Base-by-base conservation (phyloP, 2,329 filamentous ascomycete species). In the Aureobasidium leucospermi region DNA sequence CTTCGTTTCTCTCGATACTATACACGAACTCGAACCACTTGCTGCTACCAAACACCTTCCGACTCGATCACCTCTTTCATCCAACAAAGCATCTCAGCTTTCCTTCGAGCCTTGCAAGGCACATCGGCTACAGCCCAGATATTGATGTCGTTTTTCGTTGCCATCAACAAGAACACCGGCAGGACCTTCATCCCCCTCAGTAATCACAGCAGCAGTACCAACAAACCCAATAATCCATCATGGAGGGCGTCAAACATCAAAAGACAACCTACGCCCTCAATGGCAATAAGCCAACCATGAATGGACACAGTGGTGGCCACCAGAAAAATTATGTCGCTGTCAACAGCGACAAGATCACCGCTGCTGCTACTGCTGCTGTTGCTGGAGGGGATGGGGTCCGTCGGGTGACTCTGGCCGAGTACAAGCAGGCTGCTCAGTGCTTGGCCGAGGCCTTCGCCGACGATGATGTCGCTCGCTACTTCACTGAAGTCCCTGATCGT, bases 361-460 rank as follows among this genome's bases (percentile, higher is more conserved):
- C 16, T 10, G 46, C 56, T 39, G 45, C 59, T 58, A 31, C 46
- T 42, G 56, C 19, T 28, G 46, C 49, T 42, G 42, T 53, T 57
- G 32, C 46, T 43, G 52, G 66, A 53, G 78, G 79, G 62, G 76
- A 79, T 65, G 73, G 76, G 55, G 81, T 90, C 66, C 87, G 88
- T 63, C 72, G 81, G 61, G 76, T 92, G 64, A 76, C 77, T 63
- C 80, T 86, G 68, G 76, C 80, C 60, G 88, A 92, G 74, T 87
- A 84, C 76, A 85, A 85, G 69, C 81, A 85, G 70, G 89, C 88
- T 34, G 88, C 85, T 29, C 76, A 81, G 38, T 85, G 86, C 67
- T 81, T 95, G 65, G 86, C 89, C 48, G 84, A 90, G 70, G 86
- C 89, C 63, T 94, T 95, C 75, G 85, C 82, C 60, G 78, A 85